Base-by-base conservation (phyloP, 2,329 filamentous ascomycete genomes). In the Talaromyces sp. region DNA sequence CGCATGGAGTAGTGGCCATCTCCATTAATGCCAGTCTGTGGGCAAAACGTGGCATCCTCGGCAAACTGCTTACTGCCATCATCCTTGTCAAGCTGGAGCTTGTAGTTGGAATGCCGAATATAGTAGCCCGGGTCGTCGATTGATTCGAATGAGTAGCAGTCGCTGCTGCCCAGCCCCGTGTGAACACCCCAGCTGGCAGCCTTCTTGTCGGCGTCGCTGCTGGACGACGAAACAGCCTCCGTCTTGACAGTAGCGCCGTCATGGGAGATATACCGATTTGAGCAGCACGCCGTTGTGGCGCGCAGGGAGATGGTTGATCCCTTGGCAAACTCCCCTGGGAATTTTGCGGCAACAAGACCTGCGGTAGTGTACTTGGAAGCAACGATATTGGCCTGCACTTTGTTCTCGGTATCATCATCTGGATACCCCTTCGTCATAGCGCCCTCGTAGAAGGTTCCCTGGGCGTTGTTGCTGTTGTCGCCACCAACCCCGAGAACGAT, bases 61-160 rank as follows among this genome's bases (percentile, higher is more conserved):
- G 22, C 2, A 53, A 62, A 62, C 52, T 55, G 56, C 30, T 59
- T 58, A 30, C 27, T 62, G 42, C 56, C 56, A 25, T 62, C 60
- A 22, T 59, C n/a, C 15, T 39, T 28, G 19, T 62, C 44, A 32
- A 55, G 19, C 39, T 55, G 17, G 22, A 62, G 56, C 25, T 55
- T 42, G 33, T 55, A 62, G 32, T 44, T 32, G n/a, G 54, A 55
- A 25, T 62, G 60, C n/a, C 56, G 52, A 15, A 62, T 62, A 27
- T 51, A 62, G 56, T 56, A 59, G 22, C 56, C 60, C 2, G 60
- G 56, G 25, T 39, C 59, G 27, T 62, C 60, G 13, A 58, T 52
- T 7, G 60, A 62, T 44, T 62, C 60, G 33, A 62, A 62, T 6
- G 60, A 62, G 60, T 55, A 62, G 56, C 60, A 62, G 15, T 22